These are phyloP conservation scores for Trametopsis cervina DNA, from an alignment of 768 basidiomycete genomes.

Conservation along the genomic window DNA sequence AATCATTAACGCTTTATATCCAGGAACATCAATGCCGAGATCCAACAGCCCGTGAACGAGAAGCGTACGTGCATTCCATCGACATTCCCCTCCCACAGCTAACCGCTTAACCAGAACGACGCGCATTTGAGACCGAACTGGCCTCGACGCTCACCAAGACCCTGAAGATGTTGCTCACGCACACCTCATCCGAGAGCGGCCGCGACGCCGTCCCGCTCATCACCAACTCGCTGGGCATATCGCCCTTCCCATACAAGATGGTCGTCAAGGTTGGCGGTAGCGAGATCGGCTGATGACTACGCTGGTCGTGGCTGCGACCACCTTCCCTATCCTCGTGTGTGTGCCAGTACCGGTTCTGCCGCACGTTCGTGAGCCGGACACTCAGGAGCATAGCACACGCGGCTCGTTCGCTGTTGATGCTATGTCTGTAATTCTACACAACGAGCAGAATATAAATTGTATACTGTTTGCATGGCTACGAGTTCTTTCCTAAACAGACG, in stretches of 20 bases:
- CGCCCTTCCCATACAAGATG: constrained; percentile 75
- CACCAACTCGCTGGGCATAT: constrained; percentile 60
- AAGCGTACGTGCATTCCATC: constrained; percentile 35
- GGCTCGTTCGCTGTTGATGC: too few relatives aligned
- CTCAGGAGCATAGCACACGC: too few relatives aligned
- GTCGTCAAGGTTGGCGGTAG: constrained; percentile 59
- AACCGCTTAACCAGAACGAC: constrained; percentile 43
- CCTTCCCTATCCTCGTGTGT: too few relatives aligned
- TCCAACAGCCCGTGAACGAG: constrained; percentile 64
- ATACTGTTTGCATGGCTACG: too few relatives aligned
- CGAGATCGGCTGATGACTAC: constrained; percentile 40
- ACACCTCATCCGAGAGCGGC: constrained; percentile 75
- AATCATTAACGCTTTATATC: not conserved
- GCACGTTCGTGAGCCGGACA: too few relatives aligned
- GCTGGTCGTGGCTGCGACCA: too few relatives aligned
- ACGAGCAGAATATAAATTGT: too few relatives aligned
- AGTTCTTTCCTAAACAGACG: too few relatives aligned
- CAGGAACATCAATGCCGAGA: constrained; percentile 77
- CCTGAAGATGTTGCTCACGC: constrained; percentile 61
- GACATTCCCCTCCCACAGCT: too few relatives aligned
- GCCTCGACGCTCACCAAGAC: constrained; percentile 57
- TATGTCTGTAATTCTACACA: too few relatives aligned
- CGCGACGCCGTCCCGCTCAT: constrained; percentile 72
- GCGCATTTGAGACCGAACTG: constrained; percentile 50
- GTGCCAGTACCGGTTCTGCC: too few relatives aligned